Base-by-base conservation (phyloP, 2,329 filamentous ascomycete species). In the Penicillium capsulatum region DNA sequence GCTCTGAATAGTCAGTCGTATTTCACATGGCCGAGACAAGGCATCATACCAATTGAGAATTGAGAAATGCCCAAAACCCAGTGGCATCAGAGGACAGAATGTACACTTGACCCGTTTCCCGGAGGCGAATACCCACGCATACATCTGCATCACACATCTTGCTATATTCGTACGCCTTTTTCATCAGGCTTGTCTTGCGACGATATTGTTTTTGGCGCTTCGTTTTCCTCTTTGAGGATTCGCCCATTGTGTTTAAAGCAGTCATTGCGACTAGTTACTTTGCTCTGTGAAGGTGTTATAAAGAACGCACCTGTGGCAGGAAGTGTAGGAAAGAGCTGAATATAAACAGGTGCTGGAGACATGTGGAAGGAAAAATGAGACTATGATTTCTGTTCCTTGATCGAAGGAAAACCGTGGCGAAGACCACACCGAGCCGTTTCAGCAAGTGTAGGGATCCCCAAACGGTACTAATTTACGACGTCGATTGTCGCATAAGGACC, bases 81-180 rank as follows among this genome's bases (percentile, higher is more conserved):
- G 38, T 42, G 31, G 36, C 13, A 42, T 45, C 42, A 31, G 42
- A 34, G 10, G 42, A 42, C 27, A 36, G 11, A 52, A 57, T 57
- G 36, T 44, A 28, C 32, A 45, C 28, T 17, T 42, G 45, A 20
- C 41, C 38, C 24, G 40, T 32, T 39, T 44, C 22, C 33, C 38
- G 8, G 45, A 50, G 22, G 53, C 56, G 54, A 45, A 54, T 39
- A 11, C 41, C 45, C 33, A 48, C 24, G 22, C 39, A 45, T 15
- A 48, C 38, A 37, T 48, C 45, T 37, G 45, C 41, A n/a, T 48
- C 36, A 29, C 41, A 48, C 32, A 44, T 39, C 34, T 35, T 48
- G 38, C 45, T 48, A 31, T 48, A 48, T 34, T 45, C 42, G 17
- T 16, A 45, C 14, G 42, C 42, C 39, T 45, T 48, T 33, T 33